Evolutionary conservation across 2,329 filamentous ascomycete species (phyloP).

Genomic region (Hortaea werneckii): DNA sequence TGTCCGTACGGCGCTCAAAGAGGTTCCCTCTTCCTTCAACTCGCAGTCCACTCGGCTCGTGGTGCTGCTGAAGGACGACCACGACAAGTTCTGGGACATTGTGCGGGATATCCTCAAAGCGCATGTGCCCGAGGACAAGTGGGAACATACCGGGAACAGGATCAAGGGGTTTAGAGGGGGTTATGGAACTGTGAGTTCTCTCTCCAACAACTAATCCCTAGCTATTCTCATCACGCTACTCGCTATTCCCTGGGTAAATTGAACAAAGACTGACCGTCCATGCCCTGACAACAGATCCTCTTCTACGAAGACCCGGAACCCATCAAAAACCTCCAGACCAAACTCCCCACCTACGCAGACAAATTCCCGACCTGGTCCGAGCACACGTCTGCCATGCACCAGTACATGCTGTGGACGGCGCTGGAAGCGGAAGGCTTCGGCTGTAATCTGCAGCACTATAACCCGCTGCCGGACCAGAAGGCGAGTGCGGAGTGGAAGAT

Average conservation of each 20-base stretch:
- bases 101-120: slow-evolving; percentile 53
- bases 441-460: slow-evolving; percentile 89
- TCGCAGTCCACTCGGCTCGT: slow-evolving; percentile 71
- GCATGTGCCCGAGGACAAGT: slow-evolving; percentile 57
- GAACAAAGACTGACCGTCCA: background rate
- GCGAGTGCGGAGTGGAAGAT: slow-evolving; percentile 61
- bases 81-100: slow-evolving; percentile 80
- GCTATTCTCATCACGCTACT: no score
- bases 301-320: slow-evolving; percentile 74
- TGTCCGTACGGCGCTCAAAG: slow-evolving; percentile 47
- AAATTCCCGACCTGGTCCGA: slow-evolving; percentile 66
- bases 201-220: background rate
- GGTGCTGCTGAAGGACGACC: slow-evolving; percentile 69
- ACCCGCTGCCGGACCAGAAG: slow-evolving; percentile 69
- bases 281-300: slow-evolving; percentile 46
- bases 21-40: slow-evolving; percentile 80
- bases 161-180: slow-evolving; percentile 55
- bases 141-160: slow-evolving; percentile 42
- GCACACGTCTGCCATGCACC: slow-evolving; percentile 73
- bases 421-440: slow-evolving; percentile 77
- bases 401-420: slow-evolving; percentile 70
- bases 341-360: slow-evolving; percentile 65
- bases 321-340: slow-evolving; percentile 55
- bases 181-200: slow-evolving; percentile 61
- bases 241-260: no score